Percentiles rank a stretch among this genome's conserved stretches.
Evolutionary conservation across 192 early-diverging fungal species (phyloP).

Genomic region (Backusella westeae): DNA sequence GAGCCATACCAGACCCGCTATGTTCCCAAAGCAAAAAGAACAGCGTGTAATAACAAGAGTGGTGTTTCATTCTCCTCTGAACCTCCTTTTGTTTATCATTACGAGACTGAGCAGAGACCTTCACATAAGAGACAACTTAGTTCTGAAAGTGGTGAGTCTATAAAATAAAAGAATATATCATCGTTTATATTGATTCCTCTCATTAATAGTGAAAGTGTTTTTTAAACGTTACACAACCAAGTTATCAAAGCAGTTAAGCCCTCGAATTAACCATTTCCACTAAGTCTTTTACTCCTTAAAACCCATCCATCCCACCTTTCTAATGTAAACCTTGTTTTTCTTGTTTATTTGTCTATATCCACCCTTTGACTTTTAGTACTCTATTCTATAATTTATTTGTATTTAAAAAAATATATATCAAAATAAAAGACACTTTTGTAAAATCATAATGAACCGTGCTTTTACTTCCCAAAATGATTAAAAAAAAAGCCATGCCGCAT

Average conservation of each 20-base stretch:
- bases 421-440: background rate
- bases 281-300: background rate
- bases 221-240: slow-evolving; percentile 12
- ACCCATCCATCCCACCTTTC: background rate
- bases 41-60: background rate
- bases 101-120: background rate
- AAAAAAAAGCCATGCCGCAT: no score
- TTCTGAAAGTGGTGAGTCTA: background rate
- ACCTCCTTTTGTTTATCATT: slow-evolving; percentile 19
- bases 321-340: background rate
- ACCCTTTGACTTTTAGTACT: background rate
- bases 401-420: background rate
- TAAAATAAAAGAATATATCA: background rate
- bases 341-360: background rate
- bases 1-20: background rate
- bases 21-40: background rate
- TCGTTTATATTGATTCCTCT: background rate
- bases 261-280: background rate
- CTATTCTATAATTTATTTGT: background rate
- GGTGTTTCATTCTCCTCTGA: slow-evolving; percentile 24
- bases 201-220: background rate
- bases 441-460: background rate
- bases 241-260: background rate
- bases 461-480: background rate
- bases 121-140: background rate